Evolutionary conservation across 1,284 basidiomycete genomes (phyloP).

Genomic region (Caloboletus inedulis): DNA sequence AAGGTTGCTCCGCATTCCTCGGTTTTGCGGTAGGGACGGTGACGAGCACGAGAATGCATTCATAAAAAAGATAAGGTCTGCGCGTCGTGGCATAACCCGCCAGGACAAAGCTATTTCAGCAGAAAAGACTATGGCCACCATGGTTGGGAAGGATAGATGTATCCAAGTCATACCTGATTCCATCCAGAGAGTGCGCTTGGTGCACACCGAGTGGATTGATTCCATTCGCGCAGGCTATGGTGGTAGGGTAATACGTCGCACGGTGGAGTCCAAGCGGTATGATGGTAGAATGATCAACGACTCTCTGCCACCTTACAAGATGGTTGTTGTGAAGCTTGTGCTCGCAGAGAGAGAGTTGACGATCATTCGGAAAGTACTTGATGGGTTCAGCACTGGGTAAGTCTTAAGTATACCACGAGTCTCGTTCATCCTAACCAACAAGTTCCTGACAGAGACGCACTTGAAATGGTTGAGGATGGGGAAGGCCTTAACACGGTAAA

Average conservation of each 20-base stretch:
- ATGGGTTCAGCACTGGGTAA: conserved; percentile 11
- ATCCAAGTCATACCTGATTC: background rate
- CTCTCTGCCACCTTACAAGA: conserved; percentile 8
- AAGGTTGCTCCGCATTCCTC: conserved; percentile 6
- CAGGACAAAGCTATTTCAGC: conserved; percentile 10
- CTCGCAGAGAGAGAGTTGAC: conserved; percentile 1
- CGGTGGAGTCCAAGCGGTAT: conserved; percentile 9
- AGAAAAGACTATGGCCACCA: conserved; percentile 2
- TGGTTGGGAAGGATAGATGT: no score
- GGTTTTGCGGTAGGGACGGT: background rate
- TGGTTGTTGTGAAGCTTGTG: conserved; percentile 2
- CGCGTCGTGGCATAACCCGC: conserved; percentile 1
- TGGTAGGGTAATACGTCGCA: conserved; percentile 4
- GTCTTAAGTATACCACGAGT: background rate
- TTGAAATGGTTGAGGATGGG: conserved; percentile 6
- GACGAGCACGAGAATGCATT: background rate
- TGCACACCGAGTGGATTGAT: conserved; percentile 6
- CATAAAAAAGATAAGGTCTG: conserved; percentile 5
- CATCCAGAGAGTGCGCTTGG: background rate
- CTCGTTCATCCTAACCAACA: background rate
- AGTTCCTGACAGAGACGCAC: background rate
- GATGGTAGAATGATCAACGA: conserved; percentile 8
- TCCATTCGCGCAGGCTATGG: conserved; percentile 1
- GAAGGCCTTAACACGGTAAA: conserved; percentile 5
- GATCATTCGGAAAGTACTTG: conserved; percentile 7